Percentiles rank a stretch among this genome's conserved stretches.
phyloP scores from a whole-genome alignment of 805 yeast genomes.

The Saturnispora ahearnii region DNA sequence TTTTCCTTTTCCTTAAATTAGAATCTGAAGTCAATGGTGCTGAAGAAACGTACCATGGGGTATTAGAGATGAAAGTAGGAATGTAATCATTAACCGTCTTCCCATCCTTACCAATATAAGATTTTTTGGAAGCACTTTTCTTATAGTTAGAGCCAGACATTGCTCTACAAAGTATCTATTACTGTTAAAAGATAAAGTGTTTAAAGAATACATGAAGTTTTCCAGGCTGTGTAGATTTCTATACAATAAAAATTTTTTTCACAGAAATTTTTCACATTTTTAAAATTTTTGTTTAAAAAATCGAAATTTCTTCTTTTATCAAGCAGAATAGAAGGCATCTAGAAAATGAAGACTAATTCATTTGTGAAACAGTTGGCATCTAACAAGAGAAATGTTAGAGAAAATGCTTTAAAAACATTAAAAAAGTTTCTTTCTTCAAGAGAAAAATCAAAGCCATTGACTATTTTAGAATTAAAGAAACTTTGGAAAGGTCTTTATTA shows the following conservation, averaged over 20 bases:
- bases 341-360: constrained; percentile 31
- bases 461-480: constrained; percentile 57
- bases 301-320: not conserved
- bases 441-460: constrained; percentile 34
- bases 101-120: constrained; percentile 8
- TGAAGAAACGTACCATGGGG: constrained; percentile 33
- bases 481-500: constrained; percentile 94
- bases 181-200: not conserved
- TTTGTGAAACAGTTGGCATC: constrained; percentile 81
- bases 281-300: not conserved
- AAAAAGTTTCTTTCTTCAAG: constrained; percentile 45
- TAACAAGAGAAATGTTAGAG: constrained; percentile 68
- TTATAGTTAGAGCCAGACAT: not conserved
- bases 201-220: not conserved
- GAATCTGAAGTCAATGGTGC: constrained; percentile 22
- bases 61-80: constrained; percentile 32
- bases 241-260: not conserved
- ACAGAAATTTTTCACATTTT: not conserved
- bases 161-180: not conserved
- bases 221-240: constrained; percentile 2
- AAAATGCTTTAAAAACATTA: constrained; percentile 59
- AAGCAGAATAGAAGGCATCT: not conserved
- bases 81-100: constrained; percentile 31
- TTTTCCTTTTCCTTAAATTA: constrained; percentile 21
- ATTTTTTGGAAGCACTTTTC: constrained; percentile 2